phyloP scores from a whole-genome alignment of 1,284 basidiomycete species.

The Cutaneotrichosporon sp. region DNA sequence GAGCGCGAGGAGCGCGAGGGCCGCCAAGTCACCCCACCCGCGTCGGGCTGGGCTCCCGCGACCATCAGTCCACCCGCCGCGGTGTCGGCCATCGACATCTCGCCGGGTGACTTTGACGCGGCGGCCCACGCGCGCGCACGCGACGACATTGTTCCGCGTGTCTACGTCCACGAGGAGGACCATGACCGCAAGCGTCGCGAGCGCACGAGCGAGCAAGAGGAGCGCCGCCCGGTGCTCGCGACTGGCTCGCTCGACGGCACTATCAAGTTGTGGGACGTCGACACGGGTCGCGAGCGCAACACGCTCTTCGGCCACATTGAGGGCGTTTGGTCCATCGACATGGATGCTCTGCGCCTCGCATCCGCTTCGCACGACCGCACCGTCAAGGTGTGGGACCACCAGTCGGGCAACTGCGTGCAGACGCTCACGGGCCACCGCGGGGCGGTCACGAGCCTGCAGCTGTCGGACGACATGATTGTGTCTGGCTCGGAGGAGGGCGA shows the following conservation, averaged over 20 bases:
- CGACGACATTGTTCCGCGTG: conserved; percentile 35
- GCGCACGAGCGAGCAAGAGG: conserved; percentile 22
- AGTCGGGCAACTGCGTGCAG: conserved; percentile 80
- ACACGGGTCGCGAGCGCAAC: conserved; percentile 71
- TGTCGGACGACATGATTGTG: conserved; percentile 93
- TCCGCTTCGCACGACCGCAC: conserved; percentile 72
- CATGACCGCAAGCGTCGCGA: conserved; percentile 5
- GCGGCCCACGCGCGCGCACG: conserved; percentile 23
- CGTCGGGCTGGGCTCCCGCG: conserved; percentile 21
- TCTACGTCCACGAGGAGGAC: conserved; percentile 39
- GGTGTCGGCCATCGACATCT: conserved; percentile 44
- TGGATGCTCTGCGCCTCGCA: conserved; percentile 87
- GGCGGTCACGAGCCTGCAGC: conserved; percentile 84
- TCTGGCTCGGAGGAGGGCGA: conserved; percentile 67
- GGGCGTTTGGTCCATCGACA: conserved; percentile 93
- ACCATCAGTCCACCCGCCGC: not conserved
- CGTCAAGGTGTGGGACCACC: conserved; percentile 79
- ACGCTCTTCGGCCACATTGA: conserved; percentile 92
- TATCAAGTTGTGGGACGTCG: conserved; percentile 94
- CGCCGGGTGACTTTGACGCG: conserved; percentile 32
- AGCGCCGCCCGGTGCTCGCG: conserved; percentile 67
- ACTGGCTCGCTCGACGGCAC: conserved; percentile 94
- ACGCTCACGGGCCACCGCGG: conserved; percentile 93
- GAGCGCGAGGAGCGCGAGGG: conserved; percentile 30
- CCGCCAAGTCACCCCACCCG: conserved; percentile 13